phyloP scores from a whole-genome alignment of 2,329 filamentous ascomycete species.

The Penicillium sp. region DNA sequence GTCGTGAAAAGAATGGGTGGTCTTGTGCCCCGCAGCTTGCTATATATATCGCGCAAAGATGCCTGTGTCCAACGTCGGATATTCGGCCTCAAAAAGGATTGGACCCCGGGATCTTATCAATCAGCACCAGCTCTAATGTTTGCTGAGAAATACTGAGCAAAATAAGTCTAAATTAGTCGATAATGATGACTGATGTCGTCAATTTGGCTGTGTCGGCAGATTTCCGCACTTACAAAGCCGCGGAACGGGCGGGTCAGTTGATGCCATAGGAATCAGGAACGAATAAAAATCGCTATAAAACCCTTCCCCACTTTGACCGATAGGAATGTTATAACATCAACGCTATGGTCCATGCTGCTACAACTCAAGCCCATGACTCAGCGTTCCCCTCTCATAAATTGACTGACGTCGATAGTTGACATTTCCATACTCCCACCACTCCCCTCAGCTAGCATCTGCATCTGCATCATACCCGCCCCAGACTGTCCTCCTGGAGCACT shows the following conservation, averaged over 20 bases:
- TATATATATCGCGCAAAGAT: background rate
- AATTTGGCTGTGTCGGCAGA: constrained; percentile 5
- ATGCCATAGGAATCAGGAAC: too few relatives aligned
- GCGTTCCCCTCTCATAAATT: too few relatives aligned
- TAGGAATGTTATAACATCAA: too few relatives aligned
- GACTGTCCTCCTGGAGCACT: background rate
- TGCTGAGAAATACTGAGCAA: background rate
- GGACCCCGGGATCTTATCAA: constrained; percentile 4
- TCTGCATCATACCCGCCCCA: background rate
- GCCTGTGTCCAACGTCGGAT: background rate
- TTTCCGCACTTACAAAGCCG: constrained; percentile 29
- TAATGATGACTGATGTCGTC: constrained; percentile 7
- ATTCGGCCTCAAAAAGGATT: background rate
- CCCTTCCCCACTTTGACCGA: too few relatives aligned
- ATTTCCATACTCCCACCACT: too few relatives aligned
- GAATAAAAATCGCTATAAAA: too few relatives aligned
- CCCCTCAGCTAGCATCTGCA: background rate
- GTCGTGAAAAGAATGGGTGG: background rate
- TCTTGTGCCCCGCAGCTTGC: background rate
- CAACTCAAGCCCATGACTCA: too few relatives aligned
- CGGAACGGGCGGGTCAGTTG: constrained; percentile 10
- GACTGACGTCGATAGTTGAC: too few relatives aligned
- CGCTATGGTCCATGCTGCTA: too few relatives aligned
- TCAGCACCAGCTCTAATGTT: background rate
- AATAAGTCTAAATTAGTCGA: background rate